phyloP scores from a whole-genome alignment of 306 rosid species.

The Prunus mira region DNA sequence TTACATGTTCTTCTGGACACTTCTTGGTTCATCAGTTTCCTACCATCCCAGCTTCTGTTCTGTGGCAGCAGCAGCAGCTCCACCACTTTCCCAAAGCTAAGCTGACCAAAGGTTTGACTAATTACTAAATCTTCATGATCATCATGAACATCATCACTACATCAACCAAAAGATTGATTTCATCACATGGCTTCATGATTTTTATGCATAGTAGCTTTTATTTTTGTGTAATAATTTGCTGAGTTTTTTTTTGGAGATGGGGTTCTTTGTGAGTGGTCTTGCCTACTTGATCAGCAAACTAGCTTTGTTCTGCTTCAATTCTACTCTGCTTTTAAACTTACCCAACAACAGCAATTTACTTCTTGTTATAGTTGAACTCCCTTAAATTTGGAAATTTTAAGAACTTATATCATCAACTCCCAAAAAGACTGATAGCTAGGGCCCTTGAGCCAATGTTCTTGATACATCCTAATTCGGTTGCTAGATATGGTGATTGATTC shows the following conservation, averaged over 20 bases:
- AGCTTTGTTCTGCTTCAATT: background rate
- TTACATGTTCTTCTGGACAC: conserved; percentile 7
- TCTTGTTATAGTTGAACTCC: background rate
- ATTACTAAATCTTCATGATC: background rate
- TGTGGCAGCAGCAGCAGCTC: background rate
- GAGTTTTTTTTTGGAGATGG: background rate
- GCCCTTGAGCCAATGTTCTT: background rate
- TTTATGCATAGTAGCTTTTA: background rate
- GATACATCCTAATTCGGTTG: background rate
- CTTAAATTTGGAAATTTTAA: conserved; percentile 7
- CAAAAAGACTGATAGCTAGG: background rate
- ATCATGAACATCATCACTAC: background rate
- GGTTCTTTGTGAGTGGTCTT: background rate
- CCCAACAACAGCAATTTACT: background rate
- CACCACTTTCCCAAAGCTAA: background rate
- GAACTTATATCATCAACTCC: too few species aligned
- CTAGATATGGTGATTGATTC: background rate
- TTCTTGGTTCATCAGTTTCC: background rate
- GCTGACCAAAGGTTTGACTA: conserved; percentile 1
- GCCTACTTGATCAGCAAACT: background rate
- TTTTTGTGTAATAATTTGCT: background rate
- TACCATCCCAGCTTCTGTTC: background rate
- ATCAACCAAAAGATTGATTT: background rate
- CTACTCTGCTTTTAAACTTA: background rate
- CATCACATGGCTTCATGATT: background rate